Conservation (phyloP, 768 basidiomycete genomes). For the Leccinum aurantiacum region DNA sequence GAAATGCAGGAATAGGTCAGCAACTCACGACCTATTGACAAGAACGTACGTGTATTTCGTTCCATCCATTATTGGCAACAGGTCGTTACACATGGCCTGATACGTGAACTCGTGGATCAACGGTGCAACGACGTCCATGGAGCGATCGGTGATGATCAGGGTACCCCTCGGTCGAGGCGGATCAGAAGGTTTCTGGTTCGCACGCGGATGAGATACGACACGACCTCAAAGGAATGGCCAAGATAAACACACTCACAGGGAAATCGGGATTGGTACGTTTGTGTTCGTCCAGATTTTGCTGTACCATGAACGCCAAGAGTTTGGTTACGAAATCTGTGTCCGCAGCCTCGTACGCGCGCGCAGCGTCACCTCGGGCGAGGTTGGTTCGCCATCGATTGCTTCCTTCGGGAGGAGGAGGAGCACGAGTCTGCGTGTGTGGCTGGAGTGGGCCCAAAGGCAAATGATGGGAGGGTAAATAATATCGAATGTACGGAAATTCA, state of each 20-base stretch:
- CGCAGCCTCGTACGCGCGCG: constrained; percentile 66
- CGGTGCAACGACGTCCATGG: constrained; percentile 91
- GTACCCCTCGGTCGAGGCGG: constrained; percentile 69
- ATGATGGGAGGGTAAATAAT: constrained; percentile 84
- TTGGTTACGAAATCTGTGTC: constrained; percentile 79
- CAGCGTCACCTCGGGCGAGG: constrained; percentile 69
- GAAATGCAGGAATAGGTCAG: neutral
- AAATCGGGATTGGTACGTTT: constrained; percentile 85
- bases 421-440: constrained; percentile 60
- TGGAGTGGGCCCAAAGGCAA: constrained; percentile 83
- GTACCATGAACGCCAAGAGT: constrained; percentile 83
- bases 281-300: constrained; percentile 81
- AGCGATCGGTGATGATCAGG: constrained; percentile 91
- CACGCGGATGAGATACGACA: constrained; percentile 1
- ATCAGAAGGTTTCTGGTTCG: constrained; percentile 51
- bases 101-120: constrained; percentile 98
- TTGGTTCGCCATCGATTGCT: constrained; percentile 78
- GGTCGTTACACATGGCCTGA: constrained; percentile 97
- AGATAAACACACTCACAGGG: constrained; percentile 53
- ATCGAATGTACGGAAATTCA: constrained; percentile 91
- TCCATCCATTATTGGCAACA: constrained; percentile 86
- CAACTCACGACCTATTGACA: constrained; percentile 12
- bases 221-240: neutral
- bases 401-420: constrained; percentile 62
- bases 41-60: constrained; percentile 75